Percentiles rank a stretch among this genome's conserved stretches.
Conservation (phyloP, 352 stramenopile genomes). For the Pythium phragmiticola region DNA sequence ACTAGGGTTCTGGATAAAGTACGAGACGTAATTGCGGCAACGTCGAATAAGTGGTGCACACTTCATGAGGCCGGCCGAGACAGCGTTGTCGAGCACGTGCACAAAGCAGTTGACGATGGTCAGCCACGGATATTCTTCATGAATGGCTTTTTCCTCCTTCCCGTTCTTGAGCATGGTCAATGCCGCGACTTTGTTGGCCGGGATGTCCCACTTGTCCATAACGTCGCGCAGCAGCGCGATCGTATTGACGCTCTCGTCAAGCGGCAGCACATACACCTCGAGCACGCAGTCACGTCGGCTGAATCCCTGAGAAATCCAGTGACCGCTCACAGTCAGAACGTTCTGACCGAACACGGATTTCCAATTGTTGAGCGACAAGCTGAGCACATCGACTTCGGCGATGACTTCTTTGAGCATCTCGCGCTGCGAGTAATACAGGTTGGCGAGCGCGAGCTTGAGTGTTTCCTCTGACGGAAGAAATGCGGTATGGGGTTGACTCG, state of each 20-base stretch:
- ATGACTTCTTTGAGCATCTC: constrained; percentile 82
- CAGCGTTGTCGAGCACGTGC: constrained; percentile 51
- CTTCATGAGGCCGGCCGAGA: constrained; percentile 55
- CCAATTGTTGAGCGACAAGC: constrained; percentile 80
- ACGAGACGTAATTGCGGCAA: constrained; percentile 78
- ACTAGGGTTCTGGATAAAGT: constrained; percentile 82
- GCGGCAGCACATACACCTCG: constrained; percentile 71
- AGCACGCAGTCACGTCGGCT: constrained; percentile 72
- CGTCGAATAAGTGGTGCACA: constrained; percentile 58
- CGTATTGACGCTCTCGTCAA: constrained; percentile 77
- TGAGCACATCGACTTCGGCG: constrained; percentile 69
- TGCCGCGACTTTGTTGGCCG: constrained; percentile 60
- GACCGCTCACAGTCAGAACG: constrained; percentile 72
- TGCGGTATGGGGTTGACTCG: constrained; percentile 19
- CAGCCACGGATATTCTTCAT: constrained; percentile 65
- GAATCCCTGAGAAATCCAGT: constrained; percentile 80
- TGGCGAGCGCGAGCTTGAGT: constrained; percentile 68
- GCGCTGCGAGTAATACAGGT: constrained; percentile 77
- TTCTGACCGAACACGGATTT: constrained; percentile 78
- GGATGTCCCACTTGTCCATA: constrained; percentile 85
- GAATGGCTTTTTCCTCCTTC: constrained; percentile 49
- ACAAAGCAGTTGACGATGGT: constrained; percentile 72
- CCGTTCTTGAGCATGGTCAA: constrained; percentile 61
- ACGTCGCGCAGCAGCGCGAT: constrained; percentile 75
- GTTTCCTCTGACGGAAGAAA: constrained; percentile 63